Evolutionary conservation across 805 yeast genomes (phyloP), one percentile per base, ranked within the genome.

Genomic region (Kregervanrija delftensis): DNA sequence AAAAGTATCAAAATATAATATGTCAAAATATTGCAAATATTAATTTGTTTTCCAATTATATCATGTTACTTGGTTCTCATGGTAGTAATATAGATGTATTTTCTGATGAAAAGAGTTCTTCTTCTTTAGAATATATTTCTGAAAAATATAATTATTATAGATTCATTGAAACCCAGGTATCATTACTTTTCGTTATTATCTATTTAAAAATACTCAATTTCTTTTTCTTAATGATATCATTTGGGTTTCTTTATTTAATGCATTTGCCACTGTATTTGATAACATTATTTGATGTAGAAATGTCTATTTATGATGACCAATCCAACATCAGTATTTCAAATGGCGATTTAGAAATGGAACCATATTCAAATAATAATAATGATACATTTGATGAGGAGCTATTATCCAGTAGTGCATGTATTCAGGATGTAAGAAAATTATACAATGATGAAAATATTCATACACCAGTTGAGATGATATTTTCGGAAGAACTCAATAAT

Each of bases 171-270:
- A 43, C 39, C 5, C 40, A 55, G 28, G 44, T 50, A 8, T 40
- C 42, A 14, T 44, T 44, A 11, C 39, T 58, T 9, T 45, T 52
- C 17, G 34, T 38, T 8, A 40, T 59, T 13, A 45, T 57, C 12
- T 50, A 50, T 28, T 37, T 59, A 31, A 59, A 56, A 33, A 41
- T 54, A 43, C 31, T 56, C 30, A 59, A 56, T 37, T 58, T 56
- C 41, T 40, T 46, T 1, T 37, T 54, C 10, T 44, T 59, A 4
- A 40, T 49, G 1, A 9, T 47, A 1, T 47, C 57, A 5, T 48
- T 58, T 12, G n/a, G 48, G n/a, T 44, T 50, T 8, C 47, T 53
- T 3, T 50, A 53, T 13, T 4, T 49, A 2, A 36, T 54, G 39
- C 61, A 58, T 44, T 37, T 53, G 13, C 43, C 57, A 4, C 45